Base-by-base conservation (phyloP, 169 alveolate genomes). In the Ichthyophthirius multifiliis region DNA sequence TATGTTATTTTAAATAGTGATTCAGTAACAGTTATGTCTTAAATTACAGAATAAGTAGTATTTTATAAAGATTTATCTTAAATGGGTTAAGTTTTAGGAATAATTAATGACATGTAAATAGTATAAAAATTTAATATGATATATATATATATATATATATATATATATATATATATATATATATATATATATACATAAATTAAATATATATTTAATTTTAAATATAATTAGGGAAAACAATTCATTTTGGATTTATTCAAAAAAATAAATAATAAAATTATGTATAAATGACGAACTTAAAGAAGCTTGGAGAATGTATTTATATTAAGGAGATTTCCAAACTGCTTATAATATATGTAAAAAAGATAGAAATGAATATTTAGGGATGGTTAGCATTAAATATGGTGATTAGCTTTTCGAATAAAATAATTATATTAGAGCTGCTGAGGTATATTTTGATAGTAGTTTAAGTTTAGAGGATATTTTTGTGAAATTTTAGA, bases 381-480 rank as follows among this genome's bases (percentile, higher is more conserved):
- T 55, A 1, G 43, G 43, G 7, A 55, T 23, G 1, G 31, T 55
- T 5, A 55, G 71, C 31, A 13, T 55, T 4, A 15, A 55, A 55
- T 55, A 55, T 27, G 71, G 27, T 18, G 18, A 55, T 7, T 55
- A 55, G 16, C 18, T 55, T 2, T 55, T 55, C 31, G 71, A 27
- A 12, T n/a, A 55, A 55, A 2, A 55, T 10, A 55, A 55, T 10
- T 55, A 55, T 27, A 55, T 27, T 13, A 39, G 31, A 23, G 34
- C 71, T 0, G 71, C 71, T 9, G 12, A 39, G 9, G 31, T 55
- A 27, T 55, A 55, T 27, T 27, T 55, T 16, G 71, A 55, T 27
- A 55, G 71, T 55, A 55, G 71, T 7, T 55, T 55, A 55, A 39
- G 71, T 3, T 55, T 55, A 27, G 71, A 55, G 15, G 71, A 55